Conservation (phyloP, 371 early-diverging fungal genomes). For the Syncephalis plumigaleata region DNA sequence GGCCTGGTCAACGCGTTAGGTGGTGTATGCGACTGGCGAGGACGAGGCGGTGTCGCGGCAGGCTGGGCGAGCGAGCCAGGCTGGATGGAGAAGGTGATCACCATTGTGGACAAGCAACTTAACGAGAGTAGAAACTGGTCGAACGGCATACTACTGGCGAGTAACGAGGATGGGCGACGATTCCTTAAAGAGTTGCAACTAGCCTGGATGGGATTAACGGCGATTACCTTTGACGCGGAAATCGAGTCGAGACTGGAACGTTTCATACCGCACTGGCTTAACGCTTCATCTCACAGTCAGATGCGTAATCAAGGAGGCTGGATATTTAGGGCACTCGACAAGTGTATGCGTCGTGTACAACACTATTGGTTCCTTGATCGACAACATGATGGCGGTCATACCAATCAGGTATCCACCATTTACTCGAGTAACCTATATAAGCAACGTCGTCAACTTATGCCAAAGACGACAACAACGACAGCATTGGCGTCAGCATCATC, state of each 20-base stretch:
- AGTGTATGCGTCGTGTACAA: conserved; percentile 38
- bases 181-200: conserved; percentile 4
- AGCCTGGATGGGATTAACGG: background rate
- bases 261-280: too few species aligned
- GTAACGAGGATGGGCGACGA: background rate
- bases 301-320: conserved; percentile 54
- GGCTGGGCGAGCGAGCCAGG: conserved; percentile 16
- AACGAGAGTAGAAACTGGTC: conserved; percentile 41
- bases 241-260: conserved; percentile 4
- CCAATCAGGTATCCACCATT: conserved; percentile 1
- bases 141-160: conserved; percentile 18
- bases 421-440: too few species aligned
- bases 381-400: conserved; percentile 1
- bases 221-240: conserved; percentile 6
- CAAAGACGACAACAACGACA: conserved; percentile 4
- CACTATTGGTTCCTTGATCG: conserved; percentile 39
- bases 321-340: conserved; percentile 46
- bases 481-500: too few species aligned
- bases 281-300: background rate
- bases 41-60: conserved; percentile 37
- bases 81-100: conserved; percentile 63
- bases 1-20: conserved; percentile 73
- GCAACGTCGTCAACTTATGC: background rate
- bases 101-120: conserved; percentile 65
- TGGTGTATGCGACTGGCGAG: conserved; percentile 84